Evolutionary conservation across 129 eudicot species (phyloP).

Genomic region (Centella asiatica): DNA sequence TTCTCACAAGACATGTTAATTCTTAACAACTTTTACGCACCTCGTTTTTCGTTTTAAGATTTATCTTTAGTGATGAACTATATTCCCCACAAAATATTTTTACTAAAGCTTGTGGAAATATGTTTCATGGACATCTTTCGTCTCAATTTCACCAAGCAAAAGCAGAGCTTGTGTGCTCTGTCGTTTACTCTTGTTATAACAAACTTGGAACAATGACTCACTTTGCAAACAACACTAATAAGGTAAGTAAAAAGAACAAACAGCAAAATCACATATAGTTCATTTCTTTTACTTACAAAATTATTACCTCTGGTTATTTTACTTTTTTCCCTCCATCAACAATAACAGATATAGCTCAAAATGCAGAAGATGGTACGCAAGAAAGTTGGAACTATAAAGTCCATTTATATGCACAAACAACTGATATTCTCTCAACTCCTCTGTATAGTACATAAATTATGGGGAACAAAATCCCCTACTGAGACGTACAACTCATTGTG

Average conservation of each 20-base stretch:
- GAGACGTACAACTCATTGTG: neutral
- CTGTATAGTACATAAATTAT: neutral
- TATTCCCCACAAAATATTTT: neutral
- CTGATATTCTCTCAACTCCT: neutral
- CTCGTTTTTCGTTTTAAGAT: neutral
- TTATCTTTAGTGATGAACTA: neutral
- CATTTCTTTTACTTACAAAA: neutral
- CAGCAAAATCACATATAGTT: too few relatives aligned
- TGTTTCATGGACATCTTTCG: neutral
- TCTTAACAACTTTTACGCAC: too few relatives aligned
- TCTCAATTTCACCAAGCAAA: neutral
- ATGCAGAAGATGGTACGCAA: too few relatives aligned
- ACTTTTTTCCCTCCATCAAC: too few relatives aligned
- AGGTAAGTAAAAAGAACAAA: too few relatives aligned
- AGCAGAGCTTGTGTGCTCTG: too few relatives aligned
- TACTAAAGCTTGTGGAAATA: neutral
- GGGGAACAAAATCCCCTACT: neutral
- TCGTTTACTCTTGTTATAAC: neutral
- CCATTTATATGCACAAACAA: conserved; percentile 5
- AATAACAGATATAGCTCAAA: neutral
- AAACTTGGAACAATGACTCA: neutral
- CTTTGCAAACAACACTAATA: too few relatives aligned
- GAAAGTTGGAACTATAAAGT: neutral
- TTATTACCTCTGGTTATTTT: too few relatives aligned
- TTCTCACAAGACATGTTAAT: too few relatives aligned